Conservation (phyloP, 2,329 filamentous ascomycete genomes). For the Cercospora sp. region DNA sequence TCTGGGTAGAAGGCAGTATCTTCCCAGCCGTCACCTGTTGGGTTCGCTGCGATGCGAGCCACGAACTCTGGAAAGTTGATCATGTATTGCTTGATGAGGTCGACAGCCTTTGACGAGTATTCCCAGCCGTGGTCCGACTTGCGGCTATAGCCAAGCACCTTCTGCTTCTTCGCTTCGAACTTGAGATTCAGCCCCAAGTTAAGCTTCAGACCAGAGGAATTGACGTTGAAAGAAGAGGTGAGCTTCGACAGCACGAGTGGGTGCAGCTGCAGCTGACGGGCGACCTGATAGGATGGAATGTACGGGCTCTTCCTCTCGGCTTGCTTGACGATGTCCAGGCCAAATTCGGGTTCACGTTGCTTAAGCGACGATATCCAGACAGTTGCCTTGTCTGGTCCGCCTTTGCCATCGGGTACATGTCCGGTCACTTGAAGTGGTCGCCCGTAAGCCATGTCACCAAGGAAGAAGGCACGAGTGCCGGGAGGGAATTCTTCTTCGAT, state of each 20-base stretch:
- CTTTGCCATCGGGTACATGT: slow-evolving; percentile 57
- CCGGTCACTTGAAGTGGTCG: slow-evolving; percentile 79
- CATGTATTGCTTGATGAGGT: slow-evolving; percentile 85
- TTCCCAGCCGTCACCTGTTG: slow-evolving; percentile 77
- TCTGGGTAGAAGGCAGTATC: slow-evolving; percentile 85
- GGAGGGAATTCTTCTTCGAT: slow-evolving; percentile 89
- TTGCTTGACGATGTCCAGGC: slow-evolving; percentile 67
- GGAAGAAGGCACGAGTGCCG: slow-evolving; percentile 82
- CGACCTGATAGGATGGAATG: slow-evolving; percentile 83
- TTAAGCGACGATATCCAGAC: slow-evolving; percentile 74
- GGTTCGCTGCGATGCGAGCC: slow-evolving; percentile 79
- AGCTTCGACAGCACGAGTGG: slow-evolving; percentile 91
- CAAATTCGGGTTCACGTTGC: slow-evolving; percentile 77
- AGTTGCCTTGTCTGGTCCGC: slow-evolving; percentile 68
- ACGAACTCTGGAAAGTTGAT: slow-evolving; percentile 93
- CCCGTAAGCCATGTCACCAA: slow-evolving; percentile 91
- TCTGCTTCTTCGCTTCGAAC: slow-evolving; percentile 92
- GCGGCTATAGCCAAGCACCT: slow-evolving; percentile 92
- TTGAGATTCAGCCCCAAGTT: slow-evolving; percentile 96
- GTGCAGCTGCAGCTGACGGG: slow-evolving; percentile 76
- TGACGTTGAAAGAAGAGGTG: slow-evolving; percentile 88
- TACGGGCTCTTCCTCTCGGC: slow-evolving; percentile 74
- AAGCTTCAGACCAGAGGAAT: slow-evolving; percentile 75
- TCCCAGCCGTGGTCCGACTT: slow-evolving; percentile 89
- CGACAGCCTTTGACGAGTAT: slow-evolving; percentile 81